These are phyloP conservation scores for Primulina eburnea DNA, from an alignment of 257 asterid species.

Conservation along the genomic window DNA sequence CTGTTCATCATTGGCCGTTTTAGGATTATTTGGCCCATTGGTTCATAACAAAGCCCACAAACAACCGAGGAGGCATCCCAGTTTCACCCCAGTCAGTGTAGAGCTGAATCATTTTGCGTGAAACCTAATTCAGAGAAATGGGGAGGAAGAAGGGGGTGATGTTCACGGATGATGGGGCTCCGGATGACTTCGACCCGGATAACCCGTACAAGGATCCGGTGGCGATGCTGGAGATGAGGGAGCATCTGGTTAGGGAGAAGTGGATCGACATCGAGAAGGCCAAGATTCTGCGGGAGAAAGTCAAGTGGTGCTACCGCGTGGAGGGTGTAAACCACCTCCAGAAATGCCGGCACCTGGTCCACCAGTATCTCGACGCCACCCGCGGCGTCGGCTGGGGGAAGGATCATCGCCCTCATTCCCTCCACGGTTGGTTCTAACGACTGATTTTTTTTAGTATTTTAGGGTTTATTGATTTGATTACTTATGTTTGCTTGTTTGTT, in stretches of 20 bases:
- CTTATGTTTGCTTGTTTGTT: neutral
- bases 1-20: too few species aligned
- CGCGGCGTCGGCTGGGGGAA: conserved; percentile 98
- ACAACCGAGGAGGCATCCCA: too few species aligned
- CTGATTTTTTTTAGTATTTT: neutral
- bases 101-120: neutral
- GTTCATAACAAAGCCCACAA: neutral
- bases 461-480: conserved; percentile 4
- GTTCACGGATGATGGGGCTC: conserved; percentile 74
- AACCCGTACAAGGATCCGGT: conserved; percentile 94
- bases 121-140: conserved; percentile 41
- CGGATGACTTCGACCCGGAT: conserved; percentile 83
- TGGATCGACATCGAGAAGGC: conserved; percentile 99
- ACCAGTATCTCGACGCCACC: conserved; percentile 84
- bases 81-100: neutral
- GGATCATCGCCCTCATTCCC: conserved; percentile 76
- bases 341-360: conserved; percentile 92
- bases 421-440: conserved; percentile 51
- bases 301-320: conserved; percentile 88
- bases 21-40: too few species aligned
- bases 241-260: conserved; percentile 81
- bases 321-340: conserved; percentile 92
- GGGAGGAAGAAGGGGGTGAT: conserved; percentile 78
- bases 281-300: conserved; percentile 80
- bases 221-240: conserved; percentile 90